These are phyloP conservation scores for Auricularia auricula-judae DNA, from an alignment of 768 basidiomycete species.

Conservation along the genomic window DNA sequence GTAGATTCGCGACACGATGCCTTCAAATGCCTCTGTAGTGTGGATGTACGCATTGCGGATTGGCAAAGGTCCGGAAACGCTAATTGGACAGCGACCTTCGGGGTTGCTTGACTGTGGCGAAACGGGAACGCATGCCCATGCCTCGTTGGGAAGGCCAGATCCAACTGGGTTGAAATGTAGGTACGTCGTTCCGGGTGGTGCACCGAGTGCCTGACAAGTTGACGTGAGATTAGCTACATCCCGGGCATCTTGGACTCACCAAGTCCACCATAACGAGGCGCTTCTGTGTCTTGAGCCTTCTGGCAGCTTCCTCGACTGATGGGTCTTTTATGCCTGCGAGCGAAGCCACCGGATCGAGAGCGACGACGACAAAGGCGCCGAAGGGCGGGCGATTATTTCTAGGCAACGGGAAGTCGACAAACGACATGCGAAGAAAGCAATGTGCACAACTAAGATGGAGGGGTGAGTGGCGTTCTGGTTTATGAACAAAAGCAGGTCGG, in stretches of 20 bases:
- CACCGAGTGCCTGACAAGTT: too few species aligned
- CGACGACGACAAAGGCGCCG: neutral
- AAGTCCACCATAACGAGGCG: neutral
- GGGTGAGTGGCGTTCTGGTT: too few species aligned
- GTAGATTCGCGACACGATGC: neutral
- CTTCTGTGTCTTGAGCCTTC: neutral
- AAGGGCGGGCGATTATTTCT: too few species aligned
- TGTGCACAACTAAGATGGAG: too few species aligned
- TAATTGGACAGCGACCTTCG: neutral
- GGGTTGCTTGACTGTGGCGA: neutral
- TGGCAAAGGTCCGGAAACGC: neutral
- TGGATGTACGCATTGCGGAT: neutral
- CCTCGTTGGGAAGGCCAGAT: neutral
- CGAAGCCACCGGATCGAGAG: neutral
- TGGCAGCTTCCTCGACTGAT: neutral
- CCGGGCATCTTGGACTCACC: neutral
- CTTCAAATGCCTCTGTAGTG: neutral
- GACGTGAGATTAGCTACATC: too few species aligned
- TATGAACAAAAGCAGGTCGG: too few species aligned
- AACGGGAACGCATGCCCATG: neutral
- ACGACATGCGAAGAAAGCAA: too few species aligned
- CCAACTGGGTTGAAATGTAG: neutral
- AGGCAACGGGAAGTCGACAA: too few species aligned
- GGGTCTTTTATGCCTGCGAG: neutral
- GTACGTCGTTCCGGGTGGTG: too few species aligned